Evolutionary conservation across 1,139 yeast genomes (phyloP).

Genomic region (Taphrina communis): DNA sequence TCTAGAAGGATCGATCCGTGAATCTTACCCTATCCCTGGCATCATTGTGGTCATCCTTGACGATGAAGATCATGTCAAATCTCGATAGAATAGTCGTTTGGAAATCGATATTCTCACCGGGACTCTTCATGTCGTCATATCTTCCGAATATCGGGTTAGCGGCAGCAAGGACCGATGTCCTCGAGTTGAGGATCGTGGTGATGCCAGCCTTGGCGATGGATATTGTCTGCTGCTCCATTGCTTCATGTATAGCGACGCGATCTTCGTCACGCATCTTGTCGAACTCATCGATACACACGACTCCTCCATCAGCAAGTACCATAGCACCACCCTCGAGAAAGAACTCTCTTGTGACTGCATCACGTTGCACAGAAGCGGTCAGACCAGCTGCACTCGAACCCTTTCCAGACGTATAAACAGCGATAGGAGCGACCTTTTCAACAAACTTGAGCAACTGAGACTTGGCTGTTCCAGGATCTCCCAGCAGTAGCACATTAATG

Average conservation of each 20-base stretch:
- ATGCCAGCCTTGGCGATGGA: slow-evolving; percentile 99
- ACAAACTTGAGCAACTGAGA: slow-evolving; percentile 94
- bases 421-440: slow-evolving; percentile 91
- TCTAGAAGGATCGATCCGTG: not conserved
- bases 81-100: slow-evolving; percentile 96
- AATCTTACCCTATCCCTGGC: slow-evolving; percentile 61
- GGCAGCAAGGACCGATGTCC: slow-evolving; percentile 96
- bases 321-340: slow-evolving; percentile 99
- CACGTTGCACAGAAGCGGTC: slow-evolving; percentile 96
- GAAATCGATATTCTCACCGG: slow-evolving; percentile 97
- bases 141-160: slow-evolving; percentile 98
- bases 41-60: slow-evolving; percentile 92
- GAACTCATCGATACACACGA: slow-evolving; percentile 97
- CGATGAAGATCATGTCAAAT: slow-evolving; percentile 97
- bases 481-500: slow-evolving; percentile 85
- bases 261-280: slow-evolving; percentile 99
- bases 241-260: slow-evolving; percentile 98
- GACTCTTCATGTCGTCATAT: slow-evolving; percentile 92
- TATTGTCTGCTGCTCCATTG: slow-evolving; percentile 99
- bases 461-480: slow-evolving; percentile 99
- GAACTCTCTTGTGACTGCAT: slow-evolving; percentile 83
- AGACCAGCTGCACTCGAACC: slow-evolving; percentile 99
- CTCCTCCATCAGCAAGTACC: slow-evolving; percentile 99
- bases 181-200: slow-evolving; percentile 90
- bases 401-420: slow-evolving; percentile 96